Evolutionary conservation across 2,329 filamentous ascomycete genomes (phyloP), one percentile per base, ranked within the genome.

Genomic region (Dryadomyces quercus-mongolicae): DNA sequence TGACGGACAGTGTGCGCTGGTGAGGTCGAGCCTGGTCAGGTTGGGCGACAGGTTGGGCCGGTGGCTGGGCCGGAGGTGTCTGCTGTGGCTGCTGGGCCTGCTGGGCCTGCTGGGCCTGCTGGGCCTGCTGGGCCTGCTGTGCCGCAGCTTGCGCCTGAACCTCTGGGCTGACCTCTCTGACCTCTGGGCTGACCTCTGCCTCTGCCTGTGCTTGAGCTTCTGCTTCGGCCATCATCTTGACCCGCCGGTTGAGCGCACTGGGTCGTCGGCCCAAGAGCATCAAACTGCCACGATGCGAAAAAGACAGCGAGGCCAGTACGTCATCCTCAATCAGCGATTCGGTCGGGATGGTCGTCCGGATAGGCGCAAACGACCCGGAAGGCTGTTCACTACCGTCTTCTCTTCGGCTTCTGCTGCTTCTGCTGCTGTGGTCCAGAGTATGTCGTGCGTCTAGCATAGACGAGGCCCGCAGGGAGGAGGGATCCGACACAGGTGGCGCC

Each of bases 201-300:
- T 18, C 18, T 5, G 13, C 16, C 12, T 16, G 34, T 6, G 13
- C 34, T 10, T 8, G 10, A 13, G 16, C 18, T 6, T n/a, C 9
- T 43, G 31, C 54, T 44, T n/a, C 49, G 12, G 61, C 61, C 36
- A 40, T 40, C 36, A 5, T 12, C 36, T 40, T 40, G 36, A 12
- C 15, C 15, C 36, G 36, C 3, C 36, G 36, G 36, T 16, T 12
- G 36, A 40, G 36, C 3, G 15, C 36, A 40, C 36, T 40, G 36
- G 36, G 36, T 55, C 62, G 70, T 63, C 74, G 74, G 53, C 72
- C 74, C 58, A 75, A 73, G 63, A 82, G 73, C 73, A 84, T 79
- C 61, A 84, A 70, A 66, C 80, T 84, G 59, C 81, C 81, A 60
- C 81, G 73, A 58, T 81, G 81, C 55, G 80, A 82, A 63, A 84